These are phyloP conservation scores for Oryza officinalis DNA, from an alignment of 176 grass and related monocot genomes.

Conservation along the genomic window DNA sequence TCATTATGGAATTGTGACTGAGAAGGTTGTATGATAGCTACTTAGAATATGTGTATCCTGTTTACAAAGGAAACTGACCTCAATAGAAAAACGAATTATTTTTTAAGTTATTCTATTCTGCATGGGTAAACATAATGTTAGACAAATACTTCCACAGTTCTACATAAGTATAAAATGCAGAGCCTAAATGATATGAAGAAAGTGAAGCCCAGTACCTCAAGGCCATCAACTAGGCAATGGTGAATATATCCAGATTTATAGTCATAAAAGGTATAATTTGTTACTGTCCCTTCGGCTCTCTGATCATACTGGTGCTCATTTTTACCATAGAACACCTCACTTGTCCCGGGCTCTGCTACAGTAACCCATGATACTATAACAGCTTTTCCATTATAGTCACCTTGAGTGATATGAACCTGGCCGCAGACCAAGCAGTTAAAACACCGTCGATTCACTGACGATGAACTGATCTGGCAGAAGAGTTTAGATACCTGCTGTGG, in stretches of 20 bases:
- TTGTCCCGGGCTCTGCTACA: constrained; percentile 57
- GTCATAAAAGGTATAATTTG: constrained; percentile 85
- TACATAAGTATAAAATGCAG: constrained; percentile 15
- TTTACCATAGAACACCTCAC: constrained; percentile 74
- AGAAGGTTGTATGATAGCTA: not conserved
- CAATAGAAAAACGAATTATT: not conserved
- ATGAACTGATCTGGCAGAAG: not conserved
- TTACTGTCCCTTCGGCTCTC: constrained; percentile 62
- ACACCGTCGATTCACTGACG: not conserved
- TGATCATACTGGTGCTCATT: constrained; percentile 61
- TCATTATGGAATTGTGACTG: not conserved
- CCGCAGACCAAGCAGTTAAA: constrained; percentile 4
- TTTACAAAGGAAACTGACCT: constrained; percentile 29
- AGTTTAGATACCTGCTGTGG: constrained; percentile 72
- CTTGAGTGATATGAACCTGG: constrained; percentile 96
- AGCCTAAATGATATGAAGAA: constrained; percentile 19
- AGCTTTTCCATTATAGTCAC: constrained; percentile 95
- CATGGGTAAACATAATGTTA: not conserved
- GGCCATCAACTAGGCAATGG: constrained; percentile 80
- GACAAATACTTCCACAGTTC: not conserved
- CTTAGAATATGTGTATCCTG: not conserved
- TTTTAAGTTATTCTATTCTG: constrained; percentile 12
- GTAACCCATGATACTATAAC: constrained; percentile 91
- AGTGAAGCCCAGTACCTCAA: constrained; percentile 54
- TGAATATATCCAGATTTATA: constrained; percentile 97